Conservation (phyloP, 148 eudicot genomes). For the Talinum fruticosum region DNA sequence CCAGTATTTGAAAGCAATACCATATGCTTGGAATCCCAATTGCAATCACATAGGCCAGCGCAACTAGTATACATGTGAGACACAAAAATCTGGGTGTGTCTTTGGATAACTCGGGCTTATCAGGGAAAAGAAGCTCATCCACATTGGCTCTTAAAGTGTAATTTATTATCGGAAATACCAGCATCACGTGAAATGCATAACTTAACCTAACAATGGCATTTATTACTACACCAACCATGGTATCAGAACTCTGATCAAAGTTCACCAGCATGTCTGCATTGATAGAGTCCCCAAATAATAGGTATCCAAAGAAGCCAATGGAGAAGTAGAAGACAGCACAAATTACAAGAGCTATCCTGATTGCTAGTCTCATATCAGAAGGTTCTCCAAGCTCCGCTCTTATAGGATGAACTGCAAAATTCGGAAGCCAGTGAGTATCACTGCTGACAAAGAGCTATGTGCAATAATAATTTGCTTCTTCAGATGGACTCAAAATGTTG, state of each 20-base stretch:
- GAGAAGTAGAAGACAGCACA: slow-evolving; percentile 77
- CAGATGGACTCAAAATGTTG: background rate
- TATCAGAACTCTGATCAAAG: slow-evolving; percentile 54
- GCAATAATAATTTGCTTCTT: background rate
- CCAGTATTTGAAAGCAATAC: slow-evolving; percentile 91
- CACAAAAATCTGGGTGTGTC: slow-evolving; percentile 56
- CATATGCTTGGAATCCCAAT: slow-evolving; percentile 80
- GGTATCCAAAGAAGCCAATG: slow-evolving; percentile 88
- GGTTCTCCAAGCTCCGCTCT: slow-evolving; percentile 79
- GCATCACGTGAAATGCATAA: slow-evolving; percentile 80
- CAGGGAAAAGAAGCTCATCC: slow-evolving; percentile 65
- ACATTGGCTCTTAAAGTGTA: slow-evolving; percentile 69
- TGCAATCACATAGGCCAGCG: slow-evolving; percentile 55
- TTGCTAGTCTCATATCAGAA: slow-evolving; percentile 75
- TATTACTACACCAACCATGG: slow-evolving; percentile 42
- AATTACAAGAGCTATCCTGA: slow-evolving; percentile 62
- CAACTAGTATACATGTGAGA: slow-evolving; percentile 51
- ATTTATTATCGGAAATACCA: slow-evolving; percentile 84
- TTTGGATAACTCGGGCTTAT: slow-evolving; percentile 38
- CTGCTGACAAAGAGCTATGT: background rate
- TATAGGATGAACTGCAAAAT: slow-evolving; percentile 77
- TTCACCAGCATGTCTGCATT: slow-evolving; percentile 90
- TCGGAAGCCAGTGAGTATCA: background rate
- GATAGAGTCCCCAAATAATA: slow-evolving; percentile 82
- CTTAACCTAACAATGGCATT: slow-evolving; percentile 66